Evolutionary conservation across 768 basidiomycete species (phyloP).

Genomic region (Rhodosporidiobolus sp.): DNA sequence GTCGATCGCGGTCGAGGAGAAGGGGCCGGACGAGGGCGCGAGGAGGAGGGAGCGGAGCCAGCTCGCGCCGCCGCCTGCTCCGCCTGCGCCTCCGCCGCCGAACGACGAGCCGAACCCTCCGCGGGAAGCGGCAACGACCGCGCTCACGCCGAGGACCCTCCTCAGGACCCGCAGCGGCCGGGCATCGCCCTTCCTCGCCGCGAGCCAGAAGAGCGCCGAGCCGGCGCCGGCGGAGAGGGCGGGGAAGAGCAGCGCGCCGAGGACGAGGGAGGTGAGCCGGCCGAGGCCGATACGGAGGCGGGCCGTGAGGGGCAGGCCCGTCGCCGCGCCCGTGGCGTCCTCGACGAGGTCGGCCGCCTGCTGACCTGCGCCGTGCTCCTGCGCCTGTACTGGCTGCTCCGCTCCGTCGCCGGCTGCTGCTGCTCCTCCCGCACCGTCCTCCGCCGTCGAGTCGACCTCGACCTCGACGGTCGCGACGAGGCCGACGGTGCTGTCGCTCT

Average conservation of each 20-base stretch:
- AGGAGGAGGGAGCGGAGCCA: background rate
- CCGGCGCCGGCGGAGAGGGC: constrained; percentile 34
- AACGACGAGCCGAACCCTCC: too few species aligned
- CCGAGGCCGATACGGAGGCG: constrained; percentile 31
- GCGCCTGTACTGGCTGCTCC: background rate
- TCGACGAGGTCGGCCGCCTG: too few species aligned
- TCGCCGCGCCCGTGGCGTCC: too few species aligned
- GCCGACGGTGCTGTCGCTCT: background rate
- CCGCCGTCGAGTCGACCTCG: constrained; percentile 6
- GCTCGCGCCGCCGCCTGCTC: background rate
- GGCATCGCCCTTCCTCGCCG: background rate
- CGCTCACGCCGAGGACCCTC: constrained; percentile 26
- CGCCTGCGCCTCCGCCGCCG: too few species aligned
- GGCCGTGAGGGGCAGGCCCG: background rate
- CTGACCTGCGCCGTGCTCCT: too few species aligned
- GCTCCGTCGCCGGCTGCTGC: background rate
- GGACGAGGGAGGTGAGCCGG: constrained; percentile 34
- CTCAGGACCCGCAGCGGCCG: constrained; percentile 1
- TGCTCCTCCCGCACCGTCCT: too few species aligned
- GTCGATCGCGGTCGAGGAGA: constrained; percentile 25
- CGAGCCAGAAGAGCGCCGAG: constrained; percentile 34
- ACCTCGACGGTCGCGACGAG: constrained; percentile 29
- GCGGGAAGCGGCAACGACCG: constrained; percentile 4
- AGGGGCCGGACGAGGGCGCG: background rate
- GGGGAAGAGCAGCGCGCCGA: constrained; percentile 41